Evolutionary conservation across 208 protist species (phyloP), one percentile per base, ranked within the genome.

Genomic region (Herpetomonas samuelpessoai): DNA sequence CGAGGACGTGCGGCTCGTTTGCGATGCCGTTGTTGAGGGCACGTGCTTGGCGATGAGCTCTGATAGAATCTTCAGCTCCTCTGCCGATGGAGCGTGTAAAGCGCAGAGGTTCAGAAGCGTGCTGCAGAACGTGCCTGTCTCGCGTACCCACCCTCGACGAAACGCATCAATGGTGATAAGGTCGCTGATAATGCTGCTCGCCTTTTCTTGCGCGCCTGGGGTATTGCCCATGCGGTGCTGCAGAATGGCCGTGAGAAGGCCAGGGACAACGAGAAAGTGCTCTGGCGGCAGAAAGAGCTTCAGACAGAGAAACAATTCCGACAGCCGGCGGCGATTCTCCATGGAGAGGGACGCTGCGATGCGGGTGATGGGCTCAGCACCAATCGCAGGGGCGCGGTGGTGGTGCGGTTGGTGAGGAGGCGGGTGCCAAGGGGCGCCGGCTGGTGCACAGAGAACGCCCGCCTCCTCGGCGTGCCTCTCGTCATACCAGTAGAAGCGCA

Each of bases 71-170:
- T 19, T 35, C 1, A 35, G 26, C 25, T 59, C 45, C 30, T 3
- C 3, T 4, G 38, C 44, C 1, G 52, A 48, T 9, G 54, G 28
- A 6, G 57, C 35, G 38, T 38, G 30, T 0, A 62, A 2, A 39
- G 35, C 39, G 38, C 58, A 71, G 19, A 65, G 45, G 46, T 71
- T 71, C 39, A 71, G 58, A 44, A 60, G 46, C 18, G 65, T 71
- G 54, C 65, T 71, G 2, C 21, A 52, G 58, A 61, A 71, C 38
- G 54, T 31, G 14, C 30, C 31, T 1, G 52, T 63, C 39, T 65
- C 58, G 24, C 35, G 53, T 19, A 62, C 65, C 65, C 65, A 71
- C 30, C 41, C 41, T 6, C 26, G 53, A 3, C 65, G 57, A 38
- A 71, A 65, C 39, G 39, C 50, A 0, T 24, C 55, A 2, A 57